These are phyloP conservation scores for Salix purpurea DNA, from an alignment of 345 rosid species.

Conservation along the genomic window DNA sequence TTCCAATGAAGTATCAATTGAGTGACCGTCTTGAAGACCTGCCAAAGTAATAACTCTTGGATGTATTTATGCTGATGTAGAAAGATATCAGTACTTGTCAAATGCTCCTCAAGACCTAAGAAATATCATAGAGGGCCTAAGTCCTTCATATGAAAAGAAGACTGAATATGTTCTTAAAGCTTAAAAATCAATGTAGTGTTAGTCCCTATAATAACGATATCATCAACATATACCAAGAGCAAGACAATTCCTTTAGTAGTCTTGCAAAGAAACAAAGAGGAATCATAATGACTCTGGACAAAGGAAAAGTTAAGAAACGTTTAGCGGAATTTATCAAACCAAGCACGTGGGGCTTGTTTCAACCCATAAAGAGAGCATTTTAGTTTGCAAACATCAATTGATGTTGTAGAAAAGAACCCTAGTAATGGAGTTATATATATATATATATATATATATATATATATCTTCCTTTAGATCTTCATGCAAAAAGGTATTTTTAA, in stretches of 20 bases:
- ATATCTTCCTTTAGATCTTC: neutral
- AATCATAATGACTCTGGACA: neutral
- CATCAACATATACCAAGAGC: neutral
- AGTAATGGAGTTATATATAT: neutral
- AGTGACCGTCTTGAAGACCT: no score
- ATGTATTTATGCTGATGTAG: no score
- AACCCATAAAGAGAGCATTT: neutral
- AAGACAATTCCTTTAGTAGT: neutral
- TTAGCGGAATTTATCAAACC: neutral
- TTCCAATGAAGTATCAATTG: no score
- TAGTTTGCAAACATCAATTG: neutral
- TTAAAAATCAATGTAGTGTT: neutral
- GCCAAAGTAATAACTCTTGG: no score
- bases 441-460: neutral
- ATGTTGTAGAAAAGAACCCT: neutral
- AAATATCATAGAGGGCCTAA: no score
- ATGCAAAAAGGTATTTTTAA: neutral
- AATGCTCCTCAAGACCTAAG: no score
- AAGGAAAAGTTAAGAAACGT: neutral
- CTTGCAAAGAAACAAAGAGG: neutral
- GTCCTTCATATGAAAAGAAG: neutral
- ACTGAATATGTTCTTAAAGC: neutral
- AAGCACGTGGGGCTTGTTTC: neutral
- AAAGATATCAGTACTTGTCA: no score
- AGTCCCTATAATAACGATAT: neutral